Evolutionary conservation across 495 filamentous ascomycete species (phyloP).

Genomic region (Pyrenula aspistea): DNA sequence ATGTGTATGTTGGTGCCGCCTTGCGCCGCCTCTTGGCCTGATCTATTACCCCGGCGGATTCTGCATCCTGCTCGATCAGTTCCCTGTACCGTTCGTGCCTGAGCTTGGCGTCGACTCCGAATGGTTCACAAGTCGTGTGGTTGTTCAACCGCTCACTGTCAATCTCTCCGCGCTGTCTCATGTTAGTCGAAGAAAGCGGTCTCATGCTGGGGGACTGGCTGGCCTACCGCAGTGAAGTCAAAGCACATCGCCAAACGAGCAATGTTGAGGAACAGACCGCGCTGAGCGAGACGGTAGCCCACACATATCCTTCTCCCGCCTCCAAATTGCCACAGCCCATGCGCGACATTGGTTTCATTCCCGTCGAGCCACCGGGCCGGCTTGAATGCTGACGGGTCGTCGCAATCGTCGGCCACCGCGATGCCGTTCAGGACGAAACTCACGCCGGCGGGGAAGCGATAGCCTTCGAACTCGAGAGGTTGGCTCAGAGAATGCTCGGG

Average conservation of each 20-base stretch:
- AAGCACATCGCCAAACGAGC: conserved; percentile 32
- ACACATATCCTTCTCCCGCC: conserved; percentile 33
- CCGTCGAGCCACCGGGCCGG: conserved; percentile 34
- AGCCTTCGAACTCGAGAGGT: conserved; percentile 40
- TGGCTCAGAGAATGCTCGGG: conserved; percentile 20
- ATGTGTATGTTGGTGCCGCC: too few species aligned
- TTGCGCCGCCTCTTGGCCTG: too few species aligned
- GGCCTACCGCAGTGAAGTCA: conserved; percentile 19
- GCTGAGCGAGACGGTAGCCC: conserved; percentile 29
- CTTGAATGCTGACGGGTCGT: conserved; percentile 18
- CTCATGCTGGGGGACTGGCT: neutral
- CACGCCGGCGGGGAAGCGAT: conserved; percentile 33
- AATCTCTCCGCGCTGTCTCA: conserved; percentile 8
- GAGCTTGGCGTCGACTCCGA: too few species aligned
- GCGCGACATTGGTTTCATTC: conserved; percentile 17
- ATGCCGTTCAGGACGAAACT: conserved; percentile 23
- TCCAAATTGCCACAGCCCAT: conserved; percentile 27
- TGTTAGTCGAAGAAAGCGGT: neutral
- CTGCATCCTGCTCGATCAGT: too few species aligned
- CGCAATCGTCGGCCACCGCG: conserved; percentile 16
- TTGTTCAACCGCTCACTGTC: conserved; percentile 13
- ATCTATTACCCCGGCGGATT: too few species aligned
- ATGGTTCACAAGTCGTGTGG: conserved; percentile 13
- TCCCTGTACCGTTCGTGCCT: too few species aligned
- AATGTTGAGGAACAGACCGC: conserved; percentile 28